Conservation (phyloP, 2,329 filamentous ascomycete species). For the Trichoderma sp. region DNA sequence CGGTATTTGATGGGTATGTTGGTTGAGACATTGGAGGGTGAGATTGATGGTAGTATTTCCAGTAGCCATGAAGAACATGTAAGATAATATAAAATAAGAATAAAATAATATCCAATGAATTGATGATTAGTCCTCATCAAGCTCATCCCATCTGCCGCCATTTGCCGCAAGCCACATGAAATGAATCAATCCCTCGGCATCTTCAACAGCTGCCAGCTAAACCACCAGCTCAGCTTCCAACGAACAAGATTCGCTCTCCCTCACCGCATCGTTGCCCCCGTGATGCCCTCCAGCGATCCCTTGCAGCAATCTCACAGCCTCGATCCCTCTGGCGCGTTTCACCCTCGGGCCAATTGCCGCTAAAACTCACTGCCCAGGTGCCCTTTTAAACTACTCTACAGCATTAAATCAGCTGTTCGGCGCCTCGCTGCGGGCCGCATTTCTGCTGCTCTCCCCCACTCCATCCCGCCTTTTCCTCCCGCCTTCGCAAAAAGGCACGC, state of each 20-base stretch:
- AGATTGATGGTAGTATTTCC: no score
- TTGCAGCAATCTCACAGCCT: not conserved
- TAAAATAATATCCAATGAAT: not conserved
- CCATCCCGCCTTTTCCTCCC: not conserved
- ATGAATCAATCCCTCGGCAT: not conserved
- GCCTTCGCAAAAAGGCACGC: not conserved
- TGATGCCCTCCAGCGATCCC: not conserved
- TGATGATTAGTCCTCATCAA: not conserved
- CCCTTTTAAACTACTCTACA: not conserved
- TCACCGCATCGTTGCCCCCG: not conserved
- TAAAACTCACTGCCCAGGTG: not conserved
- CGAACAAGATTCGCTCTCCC: not conserved
- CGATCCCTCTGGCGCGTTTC: not conserved
- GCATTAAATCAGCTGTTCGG: not conserved
- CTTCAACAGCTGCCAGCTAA: not conserved
- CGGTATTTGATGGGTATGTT: not conserved
- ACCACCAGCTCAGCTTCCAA: not conserved
- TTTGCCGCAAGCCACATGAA: not conserved
- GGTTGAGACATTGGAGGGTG: not conserved
- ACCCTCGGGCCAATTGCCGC: not conserved
- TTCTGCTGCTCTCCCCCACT: not conserved
- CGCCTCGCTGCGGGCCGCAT: not conserved
- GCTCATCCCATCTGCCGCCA: not conserved
- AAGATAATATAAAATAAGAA: no score
- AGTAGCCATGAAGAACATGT: no score